phyloP scores from a whole-genome alignment of 148 eudicot species.

The Silene latifolia region DNA sequence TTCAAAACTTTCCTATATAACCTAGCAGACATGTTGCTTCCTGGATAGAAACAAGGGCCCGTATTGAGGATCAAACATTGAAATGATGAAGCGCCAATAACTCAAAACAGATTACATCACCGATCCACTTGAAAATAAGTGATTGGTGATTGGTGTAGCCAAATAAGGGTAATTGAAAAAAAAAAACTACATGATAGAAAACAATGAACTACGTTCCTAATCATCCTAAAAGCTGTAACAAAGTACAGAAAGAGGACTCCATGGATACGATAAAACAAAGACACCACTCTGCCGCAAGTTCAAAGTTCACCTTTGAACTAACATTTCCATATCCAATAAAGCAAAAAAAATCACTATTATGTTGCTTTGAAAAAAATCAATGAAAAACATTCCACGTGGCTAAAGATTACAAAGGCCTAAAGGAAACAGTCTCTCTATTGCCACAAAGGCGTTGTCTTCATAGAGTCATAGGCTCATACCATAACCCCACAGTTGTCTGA shows the following conservation, averaged over 20 bases:
- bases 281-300: background rate
- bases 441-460: background rate
- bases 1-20: constrained; percentile 40
- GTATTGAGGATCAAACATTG: background rate
- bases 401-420: background rate
- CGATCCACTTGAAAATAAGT: background rate
- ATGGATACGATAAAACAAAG: background rate
- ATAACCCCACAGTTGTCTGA: background rate
- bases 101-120: too few species aligned
- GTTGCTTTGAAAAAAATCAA: background rate
- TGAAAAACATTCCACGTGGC: background rate
- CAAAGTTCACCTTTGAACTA: background rate
- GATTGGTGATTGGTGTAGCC: background rate
- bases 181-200: background rate
- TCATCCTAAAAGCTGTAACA: background rate
- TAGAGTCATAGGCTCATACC: background rate
- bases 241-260: background rate
- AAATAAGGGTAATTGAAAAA: background rate
- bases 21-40: constrained; percentile 42
- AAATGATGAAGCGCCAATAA: background rate
- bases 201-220: background rate
- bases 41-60: constrained; percentile 1
- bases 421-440: background rate
- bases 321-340: background rate
- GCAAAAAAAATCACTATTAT: background rate